phyloP scores from a whole-genome alignment of 2,329 filamentous ascomycete species.

The Pseudovirgaria hyperparasitica region DNA sequence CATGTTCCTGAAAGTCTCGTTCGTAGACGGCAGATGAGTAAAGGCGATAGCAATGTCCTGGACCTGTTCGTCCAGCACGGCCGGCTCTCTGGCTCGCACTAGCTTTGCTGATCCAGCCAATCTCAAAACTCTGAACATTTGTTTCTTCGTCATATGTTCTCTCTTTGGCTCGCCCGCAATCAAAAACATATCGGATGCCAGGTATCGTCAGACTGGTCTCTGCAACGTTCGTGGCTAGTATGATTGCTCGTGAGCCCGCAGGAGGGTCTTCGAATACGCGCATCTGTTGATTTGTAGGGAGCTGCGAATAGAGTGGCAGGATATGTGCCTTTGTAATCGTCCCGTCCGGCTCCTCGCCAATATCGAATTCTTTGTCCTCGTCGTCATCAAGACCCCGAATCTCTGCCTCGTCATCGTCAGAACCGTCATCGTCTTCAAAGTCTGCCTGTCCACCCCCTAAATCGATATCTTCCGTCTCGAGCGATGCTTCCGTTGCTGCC shows the following conservation, averaged over 20 bases:
- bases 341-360: constrained; percentile 49
- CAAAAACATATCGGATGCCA: constrained; percentile 89
- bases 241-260: constrained; percentile 69
- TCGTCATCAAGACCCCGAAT: constrained; percentile 46
- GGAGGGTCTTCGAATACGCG: constrained; percentile 78
- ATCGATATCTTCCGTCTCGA: constrained; percentile 81
- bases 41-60: constrained; percentile 87
- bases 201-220: constrained; percentile 97
- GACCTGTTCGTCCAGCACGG: constrained; percentile 87
- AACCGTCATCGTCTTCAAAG: constrained; percentile 30
- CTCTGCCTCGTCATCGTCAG: constrained; percentile 46
- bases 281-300: constrained; percentile 83
- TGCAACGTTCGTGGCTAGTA: constrained; percentile 90
- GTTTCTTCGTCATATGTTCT: constrained; percentile 77
- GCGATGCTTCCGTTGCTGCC: constrained; percentile 60
- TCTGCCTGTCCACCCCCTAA: constrained; percentile 43
- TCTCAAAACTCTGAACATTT: constrained; percentile 88
- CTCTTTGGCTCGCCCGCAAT: constrained; percentile 86
- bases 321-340: constrained; percentile 62
- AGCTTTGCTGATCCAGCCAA: constrained; percentile 96
- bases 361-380: constrained; percentile 50
- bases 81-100: constrained; percentile 85
- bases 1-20: constrained; percentile 73
- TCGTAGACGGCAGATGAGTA: constrained; percentile 94
- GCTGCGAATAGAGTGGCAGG: constrained; percentile 83